Evolutionary conservation across 805 yeast genomes (phyloP).

Genomic region (Candida boleticola): DNA sequence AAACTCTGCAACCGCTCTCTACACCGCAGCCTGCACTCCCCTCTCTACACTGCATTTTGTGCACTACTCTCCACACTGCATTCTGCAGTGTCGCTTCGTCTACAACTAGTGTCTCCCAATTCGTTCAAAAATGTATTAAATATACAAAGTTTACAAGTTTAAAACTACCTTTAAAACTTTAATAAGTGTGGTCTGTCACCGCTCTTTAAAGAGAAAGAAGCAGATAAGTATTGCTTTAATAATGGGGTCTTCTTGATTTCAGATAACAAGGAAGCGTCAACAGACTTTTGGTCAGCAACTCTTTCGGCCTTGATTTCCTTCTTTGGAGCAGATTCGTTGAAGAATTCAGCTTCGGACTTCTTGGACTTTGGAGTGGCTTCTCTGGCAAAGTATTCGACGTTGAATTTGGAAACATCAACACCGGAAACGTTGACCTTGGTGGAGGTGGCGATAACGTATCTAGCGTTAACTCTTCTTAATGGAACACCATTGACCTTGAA

Average conservation of each 20-base stretch:
- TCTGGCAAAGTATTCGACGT: slow-evolving; percentile 94
- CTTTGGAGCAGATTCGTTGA: slow-evolving; percentile 73
- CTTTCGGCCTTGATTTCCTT: slow-evolving; percentile 89
- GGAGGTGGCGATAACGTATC: slow-evolving; percentile 98
- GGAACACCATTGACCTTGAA: slow-evolving; percentile 99
- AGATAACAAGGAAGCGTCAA: slow-evolving; percentile 87
- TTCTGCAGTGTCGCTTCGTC: too few species aligned
- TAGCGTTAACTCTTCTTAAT: slow-evolving; percentile 97
- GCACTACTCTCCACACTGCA: too few species aligned
- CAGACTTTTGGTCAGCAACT: slow-evolving; percentile 93
- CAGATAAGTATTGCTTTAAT: slow-evolving; percentile 92
- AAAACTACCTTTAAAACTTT: slow-evolving; percentile 89
- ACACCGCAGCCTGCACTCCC: too few species aligned
- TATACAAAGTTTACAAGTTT: slow-evolving; percentile 40
- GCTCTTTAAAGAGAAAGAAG: slow-evolving; percentile 93
- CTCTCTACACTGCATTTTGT: too few species aligned
- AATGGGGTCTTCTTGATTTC: slow-evolving; percentile 97
- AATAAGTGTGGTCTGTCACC: slow-evolving; percentile 99
- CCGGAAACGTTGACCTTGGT: slow-evolving; percentile 80
- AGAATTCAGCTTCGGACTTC: slow-evolving; percentile 91
- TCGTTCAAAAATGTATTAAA: slow-evolving; percentile 22
- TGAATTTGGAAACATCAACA: slow-evolving; percentile 87
- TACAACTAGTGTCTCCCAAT: too few species aligned
- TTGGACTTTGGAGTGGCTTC: slow-evolving; percentile 81
- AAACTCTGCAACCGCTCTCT: too few species aligned